Evolutionary conservation across 441 rosid genomes (phyloP), one percentile per base, ranked within the genome.

Genomic region (Croton laevigatus): DNA sequence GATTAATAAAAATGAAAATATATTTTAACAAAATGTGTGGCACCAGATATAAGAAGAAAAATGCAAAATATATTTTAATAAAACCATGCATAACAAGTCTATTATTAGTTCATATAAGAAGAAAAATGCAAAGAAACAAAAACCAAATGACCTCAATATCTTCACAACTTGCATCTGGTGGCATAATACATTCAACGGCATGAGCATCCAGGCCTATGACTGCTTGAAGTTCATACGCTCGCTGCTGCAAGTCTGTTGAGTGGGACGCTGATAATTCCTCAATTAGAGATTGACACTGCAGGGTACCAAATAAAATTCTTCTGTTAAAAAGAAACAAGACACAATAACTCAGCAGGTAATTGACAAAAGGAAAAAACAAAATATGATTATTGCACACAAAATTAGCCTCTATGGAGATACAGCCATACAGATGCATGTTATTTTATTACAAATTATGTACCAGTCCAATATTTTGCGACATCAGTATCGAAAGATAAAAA

Each of bases 221-320:
- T 64, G 94, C 88, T 83, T 89, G 94, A 74, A 96, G 89, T 83
- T 96, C 99, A 78, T 96, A 96, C 5, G 97, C 97, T 71, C 97
- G 97, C 75, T 95, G 97, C 87, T 95, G 99, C 80, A 93, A 81
- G 80, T 93, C 99, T 61, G 98, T 89, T 67, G 98, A 95, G 83
- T 93, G 96, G 74, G 99, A 93, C 74, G 94, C 97, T 68, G 91
- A 82, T 73, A 88, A 81, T 81, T 91, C 98, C 81, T 93, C 98
- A 45, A 89, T 84, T 77, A 93, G 79, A 58, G 97, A 81, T 79
- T 95, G 98, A 72, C 97, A 95, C 98, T 95, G 87, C 83, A 88
- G 66, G 70, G 79, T 19, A 42, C 61, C 32, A 72, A 40, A 59
- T 11, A 75, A 69, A 22, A 55, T 57, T 58, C 32, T 27, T 27